These are phyloP conservation scores for Phoenix dactylifera DNA, from an alignment of 176 grass and related monocot species.

Conservation along the genomic window DNA sequence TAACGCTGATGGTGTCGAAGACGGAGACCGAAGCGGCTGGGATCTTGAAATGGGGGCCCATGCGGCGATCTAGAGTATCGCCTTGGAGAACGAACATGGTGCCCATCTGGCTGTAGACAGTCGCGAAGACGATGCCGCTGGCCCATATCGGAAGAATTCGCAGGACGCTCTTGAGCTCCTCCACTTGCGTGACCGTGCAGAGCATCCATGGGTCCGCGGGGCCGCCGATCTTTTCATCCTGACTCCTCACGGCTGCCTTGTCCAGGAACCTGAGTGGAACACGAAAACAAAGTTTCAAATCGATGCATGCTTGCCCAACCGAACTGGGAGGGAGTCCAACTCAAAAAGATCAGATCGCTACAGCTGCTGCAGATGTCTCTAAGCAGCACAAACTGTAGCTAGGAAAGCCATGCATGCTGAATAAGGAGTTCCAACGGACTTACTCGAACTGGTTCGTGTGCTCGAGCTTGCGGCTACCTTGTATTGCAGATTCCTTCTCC, in stretches of 20 bases:
- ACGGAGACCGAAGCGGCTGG: constrained; percentile 6
- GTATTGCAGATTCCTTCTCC: constrained; percentile 2
- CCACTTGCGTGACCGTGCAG: constrained; percentile 13
- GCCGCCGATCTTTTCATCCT: neutral
- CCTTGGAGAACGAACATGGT: constrained; percentile 6
- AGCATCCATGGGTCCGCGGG: constrained; percentile 2
- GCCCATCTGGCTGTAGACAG: constrained; percentile 1
- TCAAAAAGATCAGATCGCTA: no score
- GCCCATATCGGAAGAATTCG: constrained; percentile 12
- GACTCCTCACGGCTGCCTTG: constrained; percentile 3
- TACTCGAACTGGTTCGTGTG: constrained; percentile 7
- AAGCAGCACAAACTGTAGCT: neutral
- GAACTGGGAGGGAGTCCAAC: no score
- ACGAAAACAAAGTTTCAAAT: no score
- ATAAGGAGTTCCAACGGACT: neutral
- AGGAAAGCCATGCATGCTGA: neutral
- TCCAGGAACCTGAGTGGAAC: constrained; percentile 10
- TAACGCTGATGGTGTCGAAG: constrained; percentile 6
- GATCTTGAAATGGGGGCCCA: constrained; percentile 8
- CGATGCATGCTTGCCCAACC: no score
- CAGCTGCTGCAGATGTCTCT: no score
- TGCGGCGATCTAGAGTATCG: neutral
- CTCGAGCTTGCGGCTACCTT: constrained; percentile 14
- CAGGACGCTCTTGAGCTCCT: constrained; percentile 8
- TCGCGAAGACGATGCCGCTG: neutral